phyloP scores from a whole-genome alignment of 257 asterid genomes.

The Solanum tarapatanum region DNA sequence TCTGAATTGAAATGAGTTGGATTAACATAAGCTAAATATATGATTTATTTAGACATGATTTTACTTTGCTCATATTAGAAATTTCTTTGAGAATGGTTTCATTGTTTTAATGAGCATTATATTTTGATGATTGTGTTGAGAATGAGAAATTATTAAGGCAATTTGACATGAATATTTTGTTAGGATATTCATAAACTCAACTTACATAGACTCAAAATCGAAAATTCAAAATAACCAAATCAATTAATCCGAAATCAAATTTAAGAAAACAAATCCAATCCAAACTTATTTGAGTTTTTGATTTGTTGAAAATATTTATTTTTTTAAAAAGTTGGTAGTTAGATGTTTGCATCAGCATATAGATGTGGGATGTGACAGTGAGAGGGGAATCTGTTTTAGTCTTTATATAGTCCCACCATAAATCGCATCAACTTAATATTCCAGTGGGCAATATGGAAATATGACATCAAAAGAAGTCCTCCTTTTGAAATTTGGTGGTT shows the following conservation, averaged over 20 bases:
- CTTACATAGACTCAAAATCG: neutral
- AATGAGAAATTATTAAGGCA: neutral
- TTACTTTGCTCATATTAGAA: neutral
- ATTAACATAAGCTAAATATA: neutral
- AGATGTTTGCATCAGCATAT: neutral
- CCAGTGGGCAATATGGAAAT: neutral
- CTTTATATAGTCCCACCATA: neutral
- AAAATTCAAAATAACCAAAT: neutral
- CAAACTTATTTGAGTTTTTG: neutral
- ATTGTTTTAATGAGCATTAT: neutral
- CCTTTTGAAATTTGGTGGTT: neutral
- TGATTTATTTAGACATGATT: neutral
- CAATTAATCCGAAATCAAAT: neutral
- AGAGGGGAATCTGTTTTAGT: neutral
- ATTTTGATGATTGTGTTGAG: neutral
- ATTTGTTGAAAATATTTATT: neutral
- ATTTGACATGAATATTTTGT: neutral
- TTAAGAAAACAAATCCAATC: neutral
- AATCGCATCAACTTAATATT: neutral
- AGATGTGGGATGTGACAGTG: neutral
- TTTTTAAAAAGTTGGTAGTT: neutral
- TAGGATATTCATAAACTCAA: neutral
- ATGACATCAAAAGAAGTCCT: neutral
- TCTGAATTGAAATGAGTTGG: neutral
- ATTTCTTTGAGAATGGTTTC: neutral